phyloP scores from a whole-genome alignment of 441 rosid species.

The Gossypium aridum region DNA sequence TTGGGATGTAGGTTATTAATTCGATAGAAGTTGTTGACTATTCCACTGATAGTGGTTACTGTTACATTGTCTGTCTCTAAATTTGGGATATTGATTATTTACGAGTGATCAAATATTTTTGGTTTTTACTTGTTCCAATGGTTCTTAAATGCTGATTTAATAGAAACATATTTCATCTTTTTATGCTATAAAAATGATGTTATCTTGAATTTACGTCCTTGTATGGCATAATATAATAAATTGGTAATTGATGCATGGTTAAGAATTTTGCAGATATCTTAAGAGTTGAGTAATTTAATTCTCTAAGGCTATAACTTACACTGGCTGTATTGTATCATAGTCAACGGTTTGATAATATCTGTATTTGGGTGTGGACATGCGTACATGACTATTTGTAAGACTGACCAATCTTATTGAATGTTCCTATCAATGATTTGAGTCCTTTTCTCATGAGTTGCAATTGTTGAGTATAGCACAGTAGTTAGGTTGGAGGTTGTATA shows the following conservation, averaged over 20 bases:
- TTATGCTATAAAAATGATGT: background rate
- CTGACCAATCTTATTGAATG: background rate
- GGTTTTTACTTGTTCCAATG: background rate
- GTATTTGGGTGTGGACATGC: background rate
- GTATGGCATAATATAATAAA: background rate
- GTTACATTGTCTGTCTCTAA: background rate
- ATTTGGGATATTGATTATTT: background rate
- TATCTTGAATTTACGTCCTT: background rate
- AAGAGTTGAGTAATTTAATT: background rate
- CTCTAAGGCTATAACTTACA: background rate
- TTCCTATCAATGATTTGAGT: no score
- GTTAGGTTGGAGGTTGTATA: background rate
- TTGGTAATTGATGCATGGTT: background rate
- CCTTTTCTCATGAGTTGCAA: background rate
- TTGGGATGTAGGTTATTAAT: background rate
- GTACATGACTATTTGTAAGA: background rate
- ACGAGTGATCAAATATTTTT: no score
- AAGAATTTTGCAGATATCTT: background rate
- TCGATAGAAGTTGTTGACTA: background rate
- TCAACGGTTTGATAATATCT: background rate
- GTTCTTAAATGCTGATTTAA: background rate
- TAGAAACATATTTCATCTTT: background rate
- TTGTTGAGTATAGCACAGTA: background rate
- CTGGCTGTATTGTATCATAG: background rate
- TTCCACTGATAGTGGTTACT: background rate